These are phyloP conservation scores for Euphrasia confusa DNA, from an alignment of 257 asterid species.

Conservation along the genomic window DNA sequence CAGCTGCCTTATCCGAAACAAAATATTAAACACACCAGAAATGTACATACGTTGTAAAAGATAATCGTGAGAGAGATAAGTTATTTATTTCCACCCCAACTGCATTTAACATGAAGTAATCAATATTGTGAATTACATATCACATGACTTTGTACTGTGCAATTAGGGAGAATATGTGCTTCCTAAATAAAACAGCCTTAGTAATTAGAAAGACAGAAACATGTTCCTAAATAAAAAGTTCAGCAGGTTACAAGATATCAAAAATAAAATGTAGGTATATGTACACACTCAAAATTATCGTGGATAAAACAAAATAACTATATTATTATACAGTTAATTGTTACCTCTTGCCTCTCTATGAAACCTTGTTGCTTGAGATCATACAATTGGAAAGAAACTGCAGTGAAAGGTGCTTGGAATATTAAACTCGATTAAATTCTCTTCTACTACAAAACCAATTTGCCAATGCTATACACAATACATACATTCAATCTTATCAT, in stretches of 20 bases:
- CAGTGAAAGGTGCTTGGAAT: conserved; percentile 27
- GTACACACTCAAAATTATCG: neutral
- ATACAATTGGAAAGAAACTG: conserved; percentile 96
- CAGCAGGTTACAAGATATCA: neutral
- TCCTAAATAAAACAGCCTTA: too few relatives aligned
- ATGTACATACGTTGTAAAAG: neutral
- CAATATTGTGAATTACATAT: neutral
- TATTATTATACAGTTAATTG: neutral
- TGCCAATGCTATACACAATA: neutral
- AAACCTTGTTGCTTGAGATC: conserved; percentile 99
- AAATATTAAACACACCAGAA: conserved; percentile 1
- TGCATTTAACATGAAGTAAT: neutral
- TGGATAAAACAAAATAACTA: neutral
- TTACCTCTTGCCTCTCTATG: conserved; percentile 98
- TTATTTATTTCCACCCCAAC: neutral
- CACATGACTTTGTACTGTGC: neutral
- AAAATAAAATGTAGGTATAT: too few relatives aligned
- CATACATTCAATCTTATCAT: conserved; percentile 91
- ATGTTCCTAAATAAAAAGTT: too few relatives aligned
- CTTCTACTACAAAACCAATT: conserved; percentile 13
- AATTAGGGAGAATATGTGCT: neutral
- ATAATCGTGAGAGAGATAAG: neutral
- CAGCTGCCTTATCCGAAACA: neutral
- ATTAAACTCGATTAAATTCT: neutral
- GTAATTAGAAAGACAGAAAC: neutral